Conservation (phyloP, 768 basidiomycete species). For the Paxillus rubicundulus region DNA sequence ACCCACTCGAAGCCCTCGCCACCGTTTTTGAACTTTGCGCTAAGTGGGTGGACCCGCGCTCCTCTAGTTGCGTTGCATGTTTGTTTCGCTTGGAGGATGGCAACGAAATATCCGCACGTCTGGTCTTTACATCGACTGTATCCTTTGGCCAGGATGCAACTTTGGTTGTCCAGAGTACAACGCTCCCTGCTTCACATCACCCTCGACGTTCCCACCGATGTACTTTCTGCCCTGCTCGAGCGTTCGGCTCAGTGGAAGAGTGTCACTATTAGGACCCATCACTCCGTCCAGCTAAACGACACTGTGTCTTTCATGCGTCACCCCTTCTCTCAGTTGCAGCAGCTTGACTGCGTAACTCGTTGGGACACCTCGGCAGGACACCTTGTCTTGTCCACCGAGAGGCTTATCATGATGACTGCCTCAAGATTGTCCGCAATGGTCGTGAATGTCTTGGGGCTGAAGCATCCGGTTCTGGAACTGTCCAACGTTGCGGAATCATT, state of each 20-base stretch:
- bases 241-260: constrained; percentile 44
- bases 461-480: constrained; percentile 40
- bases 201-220: constrained; percentile 36
- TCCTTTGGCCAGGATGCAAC: constrained; percentile 40
- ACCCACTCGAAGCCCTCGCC: constrained; percentile 55
- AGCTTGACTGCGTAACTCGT: constrained; percentile 32
- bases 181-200: constrained; percentile 45
- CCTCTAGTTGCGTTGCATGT: constrained; percentile 58
- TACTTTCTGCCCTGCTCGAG: constrained; percentile 41
- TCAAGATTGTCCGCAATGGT: constrained; percentile 33
- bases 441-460: constrained; percentile 39
- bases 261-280: constrained; percentile 39
- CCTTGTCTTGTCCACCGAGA: constrained; percentile 25
- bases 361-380: constrained; percentile 23
- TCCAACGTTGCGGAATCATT: constrained; percentile 26
- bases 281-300: constrained; percentile 37
- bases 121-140: constrained; percentile 61
- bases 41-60: constrained; percentile 50
- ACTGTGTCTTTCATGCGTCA: constrained; percentile 38
- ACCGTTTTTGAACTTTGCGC: constrained; percentile 53
- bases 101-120: constrained; percentile 47
- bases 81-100: constrained; percentile 57
- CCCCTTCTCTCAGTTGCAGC: constrained; percentile 37
- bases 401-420: constrained; percentile 17
- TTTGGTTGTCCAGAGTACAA: constrained; percentile 51